Percentiles rank a stretch among this genome's conserved stretches.
Evolutionary conservation across 306 rosid species (phyloP).

Genomic region (Pachyrhizus erosus): DNA sequence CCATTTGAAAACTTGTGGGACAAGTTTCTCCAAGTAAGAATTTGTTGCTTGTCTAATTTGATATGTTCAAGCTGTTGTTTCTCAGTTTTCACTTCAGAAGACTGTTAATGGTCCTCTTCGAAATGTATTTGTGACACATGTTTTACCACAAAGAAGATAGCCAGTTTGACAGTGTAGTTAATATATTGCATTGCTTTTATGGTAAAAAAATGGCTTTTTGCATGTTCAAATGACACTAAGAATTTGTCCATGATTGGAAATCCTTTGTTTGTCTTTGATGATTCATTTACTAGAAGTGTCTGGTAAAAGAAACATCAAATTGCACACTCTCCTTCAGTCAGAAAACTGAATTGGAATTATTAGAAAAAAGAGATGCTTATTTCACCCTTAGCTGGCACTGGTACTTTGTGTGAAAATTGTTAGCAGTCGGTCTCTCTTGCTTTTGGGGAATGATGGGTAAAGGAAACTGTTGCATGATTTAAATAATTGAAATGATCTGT

Average conservation of each 20-base stretch:
- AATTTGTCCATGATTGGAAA: no score
- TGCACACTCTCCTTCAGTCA: slow-evolving; percentile 3
- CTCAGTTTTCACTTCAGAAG: not conserved
- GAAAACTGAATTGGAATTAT: slow-evolving; percentile 28
- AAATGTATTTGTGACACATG: slow-evolving; percentile 20
- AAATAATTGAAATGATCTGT: not conserved
- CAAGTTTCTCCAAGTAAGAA: slow-evolving; percentile 82
- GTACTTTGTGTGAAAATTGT: slow-evolving; percentile 16
- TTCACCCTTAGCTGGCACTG: not conserved
- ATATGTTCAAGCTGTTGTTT: not conserved
- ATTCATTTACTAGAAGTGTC: no score
- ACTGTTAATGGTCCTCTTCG: not conserved
- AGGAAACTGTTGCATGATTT: slow-evolving; percentile 19
- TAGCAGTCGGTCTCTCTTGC: not conserved
- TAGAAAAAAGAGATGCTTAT: not conserved
- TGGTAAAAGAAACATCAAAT: not conserved
- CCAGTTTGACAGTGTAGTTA: slow-evolving; percentile 13
- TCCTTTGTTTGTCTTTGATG: no score
- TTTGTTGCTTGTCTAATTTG: slow-evolving; percentile 37
- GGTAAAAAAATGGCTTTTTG: slow-evolving; percentile 16
- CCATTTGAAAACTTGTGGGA: slow-evolving; percentile 98
- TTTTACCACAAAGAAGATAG: not conserved
- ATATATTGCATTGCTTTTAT: slow-evolving; percentile 1
- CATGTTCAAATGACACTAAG: not conserved
- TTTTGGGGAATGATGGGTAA: not conserved